Percentiles rank a stretch among this genome's conserved stretches.
Conservation (phyloP, 257 asterid species). For the Solanum pennellii region DNA sequence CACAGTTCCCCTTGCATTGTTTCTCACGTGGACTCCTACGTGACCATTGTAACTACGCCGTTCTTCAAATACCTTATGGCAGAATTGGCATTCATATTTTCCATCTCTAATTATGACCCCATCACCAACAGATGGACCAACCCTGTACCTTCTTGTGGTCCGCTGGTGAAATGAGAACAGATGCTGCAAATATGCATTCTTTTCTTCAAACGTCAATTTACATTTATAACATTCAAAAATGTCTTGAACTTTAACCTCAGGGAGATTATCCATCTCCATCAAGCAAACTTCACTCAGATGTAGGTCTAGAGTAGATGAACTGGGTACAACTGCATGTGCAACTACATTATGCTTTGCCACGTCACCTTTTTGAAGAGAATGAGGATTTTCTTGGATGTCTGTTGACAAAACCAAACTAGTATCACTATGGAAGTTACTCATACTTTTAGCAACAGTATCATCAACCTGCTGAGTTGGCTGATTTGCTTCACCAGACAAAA, state of each 20-base stretch:
- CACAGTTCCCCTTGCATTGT: slow-evolving; percentile 33
- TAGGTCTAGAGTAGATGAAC: slow-evolving; percentile 19
- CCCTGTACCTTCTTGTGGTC: slow-evolving; percentile 62
- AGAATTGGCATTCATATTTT: slow-evolving; percentile 82
- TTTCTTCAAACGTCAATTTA: slow-evolving; percentile 57
- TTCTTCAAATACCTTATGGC: slow-evolving; percentile 84
- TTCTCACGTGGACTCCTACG: slow-evolving; percentile 82
- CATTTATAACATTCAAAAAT: slow-evolving; percentile 81
- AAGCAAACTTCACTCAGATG: slow-evolving; percentile 29
- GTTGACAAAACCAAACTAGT: neutral
- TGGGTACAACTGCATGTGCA: slow-evolving; percentile 26
- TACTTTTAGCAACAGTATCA: slow-evolving; percentile 34
- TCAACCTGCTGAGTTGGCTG: slow-evolving; percentile 32
- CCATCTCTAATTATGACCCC: slow-evolving; percentile 80
- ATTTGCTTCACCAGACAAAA: slow-evolving; percentile 25
- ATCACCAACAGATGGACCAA: slow-evolving; percentile 63
- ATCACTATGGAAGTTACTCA: slow-evolving; percentile 18
- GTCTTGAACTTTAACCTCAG: slow-evolving; percentile 82
- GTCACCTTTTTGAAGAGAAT: slow-evolving; percentile 18
- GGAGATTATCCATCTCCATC: slow-evolving; percentile 64
- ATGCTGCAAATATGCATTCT: slow-evolving; percentile 71
- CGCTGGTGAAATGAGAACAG: slow-evolving; percentile 71
- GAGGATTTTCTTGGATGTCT: slow-evolving; percentile 39
- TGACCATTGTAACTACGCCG: slow-evolving; percentile 76
- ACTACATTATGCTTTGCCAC: slow-evolving; percentile 8